These are phyloP conservation scores for Podospora sp. DNA, from an alignment of 495 filamentous ascomycete genomes.

Conservation along the genomic window DNA sequence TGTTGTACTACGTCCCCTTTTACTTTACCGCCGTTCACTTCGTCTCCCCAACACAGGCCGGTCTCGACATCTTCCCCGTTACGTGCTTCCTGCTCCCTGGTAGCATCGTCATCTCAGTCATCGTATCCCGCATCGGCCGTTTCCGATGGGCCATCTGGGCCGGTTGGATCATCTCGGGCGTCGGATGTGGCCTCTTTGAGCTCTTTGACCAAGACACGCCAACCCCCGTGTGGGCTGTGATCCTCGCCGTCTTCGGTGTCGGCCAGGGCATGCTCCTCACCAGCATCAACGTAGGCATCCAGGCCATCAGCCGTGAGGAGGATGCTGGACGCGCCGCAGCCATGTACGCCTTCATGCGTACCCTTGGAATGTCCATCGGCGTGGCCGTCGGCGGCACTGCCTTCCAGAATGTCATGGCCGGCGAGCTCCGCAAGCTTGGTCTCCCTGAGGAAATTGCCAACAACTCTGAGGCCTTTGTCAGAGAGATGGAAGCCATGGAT, in stretches of 20 bases:
- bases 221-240: constrained; percentile 52
- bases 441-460: constrained; percentile 41
- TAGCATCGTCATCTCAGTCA: constrained; percentile 53
- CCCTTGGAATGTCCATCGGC: constrained; percentile 65
- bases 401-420: constrained; percentile 59
- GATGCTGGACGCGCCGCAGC: constrained; percentile 59
- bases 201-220: constrained; percentile 51
- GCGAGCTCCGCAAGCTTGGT: constrained; percentile 46
- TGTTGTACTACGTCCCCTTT: constrained; percentile 63
- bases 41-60: constrained; percentile 55
- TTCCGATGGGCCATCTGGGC: constrained; percentile 59
- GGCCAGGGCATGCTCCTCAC: constrained; percentile 59
- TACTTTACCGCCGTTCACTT: constrained; percentile 65
- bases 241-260: constrained; percentile 55
- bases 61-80: constrained; percentile 41
- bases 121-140: constrained; percentile 51
- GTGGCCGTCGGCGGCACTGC: constrained; percentile 64
- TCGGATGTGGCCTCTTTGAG: constrained; percentile 53
- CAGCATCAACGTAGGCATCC: constrained; percentile 53
- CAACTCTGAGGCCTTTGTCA: constrained; percentile 52
- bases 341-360: constrained; percentile 62
- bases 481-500: constrained; percentile 31
- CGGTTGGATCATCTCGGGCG: constrained; percentile 56
- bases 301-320: constrained; percentile 51
- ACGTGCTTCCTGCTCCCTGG: constrained; percentile 33